phyloP scores from a whole-genome alignment of 2,329 filamentous ascomycete species.

The Lasiodiplodia citricola region DNA sequence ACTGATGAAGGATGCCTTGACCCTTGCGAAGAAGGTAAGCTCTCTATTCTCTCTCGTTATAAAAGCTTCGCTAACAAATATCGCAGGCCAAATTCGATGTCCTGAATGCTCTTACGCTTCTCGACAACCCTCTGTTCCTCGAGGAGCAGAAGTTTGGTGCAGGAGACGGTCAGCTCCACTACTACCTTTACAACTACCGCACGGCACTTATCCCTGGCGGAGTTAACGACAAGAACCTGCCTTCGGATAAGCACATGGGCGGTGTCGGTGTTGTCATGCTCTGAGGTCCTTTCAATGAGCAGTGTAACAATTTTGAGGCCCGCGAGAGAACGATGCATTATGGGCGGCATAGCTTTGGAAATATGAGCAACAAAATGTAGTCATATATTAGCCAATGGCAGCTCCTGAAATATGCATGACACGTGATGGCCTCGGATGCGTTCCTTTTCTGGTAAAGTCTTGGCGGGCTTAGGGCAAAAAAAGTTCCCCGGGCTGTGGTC shows the following conservation, averaged over 20 bases:
- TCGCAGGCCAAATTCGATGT: constrained; percentile 80
- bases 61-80: not conserved
- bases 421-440: not conserved
- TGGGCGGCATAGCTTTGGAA: not conserved
- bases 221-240: constrained; percentile 76
- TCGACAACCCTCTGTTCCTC: constrained; percentile 94
- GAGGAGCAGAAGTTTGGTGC: constrained; percentile 93
- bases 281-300: constrained; percentile 38
- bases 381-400: not conserved
- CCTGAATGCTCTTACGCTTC: constrained; percentile 91
- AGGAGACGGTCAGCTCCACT: constrained; percentile 93
- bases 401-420: not conserved
- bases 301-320: not conserved
- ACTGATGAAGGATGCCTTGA: constrained; percentile 82
- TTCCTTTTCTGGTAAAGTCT: not conserved
- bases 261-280: constrained; percentile 90
- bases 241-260: constrained; percentile 79
- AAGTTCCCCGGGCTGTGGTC: constrained; percentile 21
- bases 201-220: constrained; percentile 85
- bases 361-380: not conserved
- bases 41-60: no score
- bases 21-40: constrained; percentile 77
- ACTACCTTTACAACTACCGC: constrained; percentile 97
- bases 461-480: constrained; percentile 17
- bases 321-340: not conserved